These are phyloP conservation scores for Melanopsichium pennsylvanicum DNA, from an alignment of 1,284 basidiomycete genomes.

Conservation along the genomic window DNA sequence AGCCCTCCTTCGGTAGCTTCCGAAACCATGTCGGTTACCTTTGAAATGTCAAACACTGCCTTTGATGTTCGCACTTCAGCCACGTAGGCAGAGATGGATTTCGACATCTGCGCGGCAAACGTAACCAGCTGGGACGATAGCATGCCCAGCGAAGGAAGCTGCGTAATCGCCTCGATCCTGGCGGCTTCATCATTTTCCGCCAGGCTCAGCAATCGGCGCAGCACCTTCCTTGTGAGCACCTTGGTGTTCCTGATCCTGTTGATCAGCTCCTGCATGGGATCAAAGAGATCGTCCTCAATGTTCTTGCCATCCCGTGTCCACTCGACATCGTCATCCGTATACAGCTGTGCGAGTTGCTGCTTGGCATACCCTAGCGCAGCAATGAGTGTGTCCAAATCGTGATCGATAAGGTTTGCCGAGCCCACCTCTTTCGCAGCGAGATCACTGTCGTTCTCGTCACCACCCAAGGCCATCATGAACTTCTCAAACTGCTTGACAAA, in stretches of 20 bases:
- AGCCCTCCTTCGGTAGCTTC: slow-evolving; percentile 51
- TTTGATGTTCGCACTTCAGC: slow-evolving; percentile 46
- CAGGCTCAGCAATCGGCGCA: slow-evolving; percentile 55
- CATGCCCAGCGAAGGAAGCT: slow-evolving; percentile 53
- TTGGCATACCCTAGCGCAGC: slow-evolving; percentile 57
- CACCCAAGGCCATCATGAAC: slow-evolving; percentile 66
- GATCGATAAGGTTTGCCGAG: slow-evolving; percentile 56
- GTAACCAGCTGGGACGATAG: slow-evolving; percentile 55
- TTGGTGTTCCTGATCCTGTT: slow-evolving; percentile 53
- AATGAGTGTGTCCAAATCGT: slow-evolving; percentile 63
- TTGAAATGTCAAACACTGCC: slow-evolving; percentile 35
- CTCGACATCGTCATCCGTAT: slow-evolving; percentile 47
- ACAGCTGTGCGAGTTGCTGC: slow-evolving; percentile 49
- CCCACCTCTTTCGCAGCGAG: slow-evolving; percentile 62
- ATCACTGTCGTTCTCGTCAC: slow-evolving; percentile 71
- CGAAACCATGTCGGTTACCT: slow-evolving; percentile 28
- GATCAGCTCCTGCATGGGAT: slow-evolving; percentile 53
- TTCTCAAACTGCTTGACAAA: slow-evolving; percentile 59
- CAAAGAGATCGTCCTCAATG: slow-evolving; percentile 49
- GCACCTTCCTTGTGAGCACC: slow-evolving; percentile 58
- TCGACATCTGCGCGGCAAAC: slow-evolving; percentile 47
- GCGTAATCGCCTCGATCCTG: slow-evolving; percentile 48
- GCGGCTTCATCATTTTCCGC: slow-evolving; percentile 58
- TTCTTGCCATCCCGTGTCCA: slow-evolving; percentile 47
- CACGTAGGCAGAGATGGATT: slow-evolving; percentile 34